Percentiles rank a stretch among this genome's conserved stretches.
phyloP scores from a whole-genome alignment of 371 early-diverging fungal genomes.

The Zopfochytrium polystomum region DNA sequence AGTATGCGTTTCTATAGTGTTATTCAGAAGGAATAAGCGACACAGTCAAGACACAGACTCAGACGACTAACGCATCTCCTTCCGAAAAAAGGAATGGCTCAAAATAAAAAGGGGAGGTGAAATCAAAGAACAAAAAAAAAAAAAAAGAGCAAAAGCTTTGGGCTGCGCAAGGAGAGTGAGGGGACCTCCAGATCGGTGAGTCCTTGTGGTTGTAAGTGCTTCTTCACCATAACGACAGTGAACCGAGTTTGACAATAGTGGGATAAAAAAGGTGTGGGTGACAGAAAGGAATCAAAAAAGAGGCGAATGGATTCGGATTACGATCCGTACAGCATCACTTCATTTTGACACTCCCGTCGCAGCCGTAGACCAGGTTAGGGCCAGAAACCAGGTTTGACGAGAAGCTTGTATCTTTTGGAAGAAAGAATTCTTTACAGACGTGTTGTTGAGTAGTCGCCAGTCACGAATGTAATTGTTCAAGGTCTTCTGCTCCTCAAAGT shows the following conservation, averaged over 20 bases:
- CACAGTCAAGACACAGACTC: too few relatives aligned
- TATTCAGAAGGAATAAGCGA: too few relatives aligned
- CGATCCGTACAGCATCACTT: too few relatives aligned
- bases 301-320: background rate
- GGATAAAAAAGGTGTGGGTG: background rate
- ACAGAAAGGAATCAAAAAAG: background rate
- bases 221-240: too few relatives aligned
- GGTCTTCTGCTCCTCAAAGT: constrained; percentile 42
- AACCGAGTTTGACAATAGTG: background rate
- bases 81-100: background rate
- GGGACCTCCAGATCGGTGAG: too few relatives aligned
- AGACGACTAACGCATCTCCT: too few relatives aligned
- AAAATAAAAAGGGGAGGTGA: constrained; percentile 3
- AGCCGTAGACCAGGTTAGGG: constrained; percentile 9
- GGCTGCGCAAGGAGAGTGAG: too few relatives aligned
- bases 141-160: background rate
- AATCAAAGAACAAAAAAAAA: constrained; percentile 1
- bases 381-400: background rate
- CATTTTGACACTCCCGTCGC: constrained; percentile 21
- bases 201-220: too few relatives aligned
- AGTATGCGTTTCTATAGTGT: too few relatives aligned
- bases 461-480: background rate
- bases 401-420: background rate
- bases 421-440: constrained; percentile 17
- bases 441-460: background rate